phyloP scores from a whole-genome alignment of 176 grass and related monocot species.

The Musa troglodytarum region DNA sequence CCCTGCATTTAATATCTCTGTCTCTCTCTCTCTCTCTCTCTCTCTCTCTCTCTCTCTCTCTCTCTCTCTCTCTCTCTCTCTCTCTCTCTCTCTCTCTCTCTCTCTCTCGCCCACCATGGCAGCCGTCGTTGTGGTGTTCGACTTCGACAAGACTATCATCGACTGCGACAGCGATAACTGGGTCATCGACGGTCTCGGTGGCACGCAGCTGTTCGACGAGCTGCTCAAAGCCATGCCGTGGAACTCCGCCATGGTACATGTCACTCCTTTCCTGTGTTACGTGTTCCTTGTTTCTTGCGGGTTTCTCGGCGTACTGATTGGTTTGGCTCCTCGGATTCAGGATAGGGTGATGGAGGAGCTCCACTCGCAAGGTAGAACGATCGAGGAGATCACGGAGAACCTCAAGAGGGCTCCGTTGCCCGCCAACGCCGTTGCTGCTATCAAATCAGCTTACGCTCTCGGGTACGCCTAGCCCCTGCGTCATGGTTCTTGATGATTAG shows the following conservation, averaged over 20 bases:
- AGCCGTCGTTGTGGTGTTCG: constrained; percentile 47
- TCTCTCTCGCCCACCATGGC: constrained; percentile 5
- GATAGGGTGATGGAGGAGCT: constrained; percentile 75
- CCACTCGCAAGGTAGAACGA: constrained; percentile 41
- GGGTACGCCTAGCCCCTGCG: constrained; percentile 29
- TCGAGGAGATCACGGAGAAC: constrained; percentile 47
- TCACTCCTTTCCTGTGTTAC: not conserved
- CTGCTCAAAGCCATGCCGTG: constrained; percentile 55
- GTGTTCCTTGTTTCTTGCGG: not conserved
- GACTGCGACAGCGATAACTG: constrained; percentile 84
- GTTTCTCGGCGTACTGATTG: not conserved
- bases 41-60: too few species aligned
- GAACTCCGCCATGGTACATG: constrained; percentile 64
- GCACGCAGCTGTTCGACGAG: constrained; percentile 40
- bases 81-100: constrained; percentile 2
- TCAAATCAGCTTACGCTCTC: constrained; percentile 37
- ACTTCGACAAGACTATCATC: constrained; percentile 87
- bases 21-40: constrained; percentile 2
- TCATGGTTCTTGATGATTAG: not conserved
- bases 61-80: constrained; percentile 2
- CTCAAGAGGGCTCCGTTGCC: constrained; percentile 49
- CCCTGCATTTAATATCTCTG: not conserved
- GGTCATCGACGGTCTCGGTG: constrained; percentile 58
- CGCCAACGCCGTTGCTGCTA: constrained; percentile 40
- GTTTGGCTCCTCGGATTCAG: constrained; percentile 25